Percentiles rank a stretch among this genome's conserved stretches.
Conservation (phyloP, 495 filamentous ascomycete species). For the Neohortaea acidophila region DNA sequence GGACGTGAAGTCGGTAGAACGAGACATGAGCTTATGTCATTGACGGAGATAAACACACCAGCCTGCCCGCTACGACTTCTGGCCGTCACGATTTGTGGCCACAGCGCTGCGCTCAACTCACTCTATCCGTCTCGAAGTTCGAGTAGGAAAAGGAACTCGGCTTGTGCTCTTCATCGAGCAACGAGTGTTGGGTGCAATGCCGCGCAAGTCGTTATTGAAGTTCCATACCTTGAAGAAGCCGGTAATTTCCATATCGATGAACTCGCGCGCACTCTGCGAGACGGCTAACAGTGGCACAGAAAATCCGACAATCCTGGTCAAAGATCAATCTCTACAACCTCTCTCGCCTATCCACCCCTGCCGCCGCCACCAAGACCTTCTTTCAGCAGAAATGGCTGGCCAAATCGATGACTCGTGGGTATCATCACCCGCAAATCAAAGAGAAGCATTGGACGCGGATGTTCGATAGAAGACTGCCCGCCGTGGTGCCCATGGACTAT, state of each 20-base stretch:
- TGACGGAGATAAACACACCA: too few relatives aligned
- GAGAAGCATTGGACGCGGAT: conserved; percentile 85
- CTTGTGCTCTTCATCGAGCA: too few relatives aligned
- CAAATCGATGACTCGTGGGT: conserved; percentile 65
- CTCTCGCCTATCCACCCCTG: conserved; percentile 29
- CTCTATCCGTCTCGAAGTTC: too few relatives aligned
- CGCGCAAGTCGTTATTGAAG: neutral
- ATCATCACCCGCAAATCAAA: conserved; percentile 86
- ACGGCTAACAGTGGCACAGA: conserved; percentile 34
- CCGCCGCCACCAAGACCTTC: conserved; percentile 41
- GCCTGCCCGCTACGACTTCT: too few relatives aligned
- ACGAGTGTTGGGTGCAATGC: too few relatives aligned
- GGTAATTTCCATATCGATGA: neutral
- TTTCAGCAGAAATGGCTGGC: conserved; percentile 97
- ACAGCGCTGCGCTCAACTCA: too few relatives aligned
- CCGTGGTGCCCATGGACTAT: conserved; percentile 74
- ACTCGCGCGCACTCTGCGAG: too few relatives aligned
- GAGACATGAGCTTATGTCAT: too few relatives aligned
- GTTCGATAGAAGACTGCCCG: conserved; percentile 62
- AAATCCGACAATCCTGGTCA: conserved; percentile 92
- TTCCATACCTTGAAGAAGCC: conserved; percentile 1
- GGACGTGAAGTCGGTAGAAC: too few relatives aligned
- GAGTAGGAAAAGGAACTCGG: too few relatives aligned
- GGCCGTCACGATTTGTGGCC: too few relatives aligned
- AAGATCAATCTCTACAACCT: conserved; percentile 95